These are phyloP conservation scores for Pleurotus giganteus DNA, from an alignment of 768 basidiomycete species.

Conservation along the genomic window DNA sequence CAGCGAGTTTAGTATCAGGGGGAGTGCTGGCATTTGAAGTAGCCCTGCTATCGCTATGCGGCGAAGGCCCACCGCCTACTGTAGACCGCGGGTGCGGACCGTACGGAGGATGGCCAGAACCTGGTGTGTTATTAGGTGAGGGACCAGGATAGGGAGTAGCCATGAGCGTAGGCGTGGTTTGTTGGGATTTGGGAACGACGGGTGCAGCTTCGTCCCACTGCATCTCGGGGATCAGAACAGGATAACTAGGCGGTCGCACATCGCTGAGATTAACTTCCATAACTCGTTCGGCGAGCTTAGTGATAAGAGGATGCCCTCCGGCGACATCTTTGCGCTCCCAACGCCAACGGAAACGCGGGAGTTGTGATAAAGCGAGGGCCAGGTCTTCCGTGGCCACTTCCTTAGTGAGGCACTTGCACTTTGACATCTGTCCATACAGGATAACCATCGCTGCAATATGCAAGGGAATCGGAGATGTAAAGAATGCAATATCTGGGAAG, in stretches of 20 bases:
- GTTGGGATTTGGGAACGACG: slow-evolving; percentile 32
- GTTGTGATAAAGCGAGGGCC: slow-evolving; percentile 85
- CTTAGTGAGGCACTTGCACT: slow-evolving; percentile 62
- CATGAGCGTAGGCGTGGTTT: slow-evolving; percentile 40
- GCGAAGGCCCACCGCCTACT: slow-evolving; percentile 26
- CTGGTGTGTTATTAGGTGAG: slow-evolving; percentile 16
- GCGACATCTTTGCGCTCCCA: slow-evolving; percentile 85
- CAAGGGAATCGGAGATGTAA: slow-evolving; percentile 84
- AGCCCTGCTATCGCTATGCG: slow-evolving; percentile 22
- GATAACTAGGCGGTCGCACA: slow-evolving; percentile 43
- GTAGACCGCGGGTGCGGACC: slow-evolving; percentile 34
- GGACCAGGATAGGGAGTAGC: slow-evolving; percentile 29
- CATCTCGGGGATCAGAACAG: slow-evolving; percentile 48
- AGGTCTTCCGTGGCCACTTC: slow-evolving; percentile 77
- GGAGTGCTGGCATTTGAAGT: slow-evolving; percentile 31
- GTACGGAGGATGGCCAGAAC: slow-evolving; percentile 23
- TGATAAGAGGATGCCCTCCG: slow-evolving; percentile 81
- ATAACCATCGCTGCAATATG: slow-evolving; percentile 93
- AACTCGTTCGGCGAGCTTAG: slow-evolving; percentile 77
- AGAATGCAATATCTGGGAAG: slow-evolving; percentile 85
- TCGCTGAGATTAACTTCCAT: slow-evolving; percentile 71
- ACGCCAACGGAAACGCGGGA: slow-evolving; percentile 87
- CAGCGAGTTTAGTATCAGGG: slow-evolving; percentile 47
- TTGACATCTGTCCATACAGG: slow-evolving; percentile 82
- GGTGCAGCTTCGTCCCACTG: slow-evolving; percentile 51